These are phyloP conservation scores for Nemania sp. DNA, from an alignment of 2,329 filamentous ascomycete genomes.

Conservation along the genomic window DNA sequence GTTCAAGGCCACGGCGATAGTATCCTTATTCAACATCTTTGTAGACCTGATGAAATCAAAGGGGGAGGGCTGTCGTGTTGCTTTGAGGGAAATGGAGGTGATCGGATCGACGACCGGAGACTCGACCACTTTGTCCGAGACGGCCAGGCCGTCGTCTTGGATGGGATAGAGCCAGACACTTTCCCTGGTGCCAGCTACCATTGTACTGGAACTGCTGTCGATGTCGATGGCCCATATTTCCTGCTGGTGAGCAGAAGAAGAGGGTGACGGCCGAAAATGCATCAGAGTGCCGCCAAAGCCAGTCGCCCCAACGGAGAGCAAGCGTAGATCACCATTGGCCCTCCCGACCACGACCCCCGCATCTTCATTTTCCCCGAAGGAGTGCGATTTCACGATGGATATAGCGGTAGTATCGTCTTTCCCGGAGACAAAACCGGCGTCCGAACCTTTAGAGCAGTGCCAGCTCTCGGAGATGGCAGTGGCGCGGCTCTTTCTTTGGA, in stretches of 20 bases:
- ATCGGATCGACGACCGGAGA: constrained; percentile 24
- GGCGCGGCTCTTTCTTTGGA: constrained; percentile 39
- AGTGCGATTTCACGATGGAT: constrained; percentile 46
- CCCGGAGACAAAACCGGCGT: constrained; percentile 48
- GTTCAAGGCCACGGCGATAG: constrained; percentile 52
- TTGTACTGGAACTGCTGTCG: constrained; percentile 30
- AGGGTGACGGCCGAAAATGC: constrained; percentile 27
- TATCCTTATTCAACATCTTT: constrained; percentile 53
- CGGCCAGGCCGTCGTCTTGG: constrained; percentile 15
- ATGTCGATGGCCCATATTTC: constrained; percentile 46
- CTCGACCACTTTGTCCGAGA: constrained; percentile 18
- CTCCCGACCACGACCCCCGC: constrained; percentile 52
- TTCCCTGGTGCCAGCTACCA: constrained; percentile 44
- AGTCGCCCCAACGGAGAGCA: constrained; percentile 47
- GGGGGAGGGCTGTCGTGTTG: constrained; percentile 20
- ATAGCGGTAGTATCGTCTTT: constrained; percentile 56
- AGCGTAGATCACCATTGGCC: constrained; percentile 53
- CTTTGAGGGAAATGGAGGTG: constrained; percentile 32
- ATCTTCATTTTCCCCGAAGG: constrained; percentile 24
- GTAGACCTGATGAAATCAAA: constrained; percentile 42
- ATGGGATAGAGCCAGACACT: constrained; percentile 44
- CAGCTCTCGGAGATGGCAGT: constrained; percentile 39
- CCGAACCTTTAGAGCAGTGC: constrained; percentile 46
- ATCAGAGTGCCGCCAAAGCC: constrained; percentile 39
- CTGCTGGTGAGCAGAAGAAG: constrained; percentile 27